Evolutionary conservation across 2,329 filamentous ascomycete genomes (phyloP).

Genomic region (Mariannaea elegans): DNA sequence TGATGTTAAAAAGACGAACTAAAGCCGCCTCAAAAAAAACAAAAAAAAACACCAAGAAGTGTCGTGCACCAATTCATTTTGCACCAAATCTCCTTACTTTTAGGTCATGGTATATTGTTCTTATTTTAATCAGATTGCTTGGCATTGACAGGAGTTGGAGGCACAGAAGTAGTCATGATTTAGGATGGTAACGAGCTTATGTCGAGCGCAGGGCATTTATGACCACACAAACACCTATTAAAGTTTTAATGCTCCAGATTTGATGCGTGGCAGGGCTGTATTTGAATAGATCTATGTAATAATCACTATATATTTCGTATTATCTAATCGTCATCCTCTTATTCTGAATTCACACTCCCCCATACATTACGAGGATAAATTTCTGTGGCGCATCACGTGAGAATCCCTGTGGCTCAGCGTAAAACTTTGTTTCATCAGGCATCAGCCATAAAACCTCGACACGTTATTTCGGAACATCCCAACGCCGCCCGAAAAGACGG

Average conservation of each 20-base stretch:
- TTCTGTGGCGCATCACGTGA: conserved; percentile 32
- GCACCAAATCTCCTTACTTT: conserved; percentile 7
- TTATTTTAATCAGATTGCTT: conserved; percentile 24
- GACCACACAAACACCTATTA: conserved; percentile 31
- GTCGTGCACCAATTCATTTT: conserved; percentile 7
- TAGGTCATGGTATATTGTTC: conserved; percentile 24
- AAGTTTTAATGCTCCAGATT: conserved; percentile 39
- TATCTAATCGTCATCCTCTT: background rate
- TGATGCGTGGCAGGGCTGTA: conserved; percentile 27
- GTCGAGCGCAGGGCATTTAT: conserved; percentile 36
- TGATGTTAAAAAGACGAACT: conserved; percentile 46
- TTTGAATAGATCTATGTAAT: conserved; percentile 33
- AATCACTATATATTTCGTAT: conserved; percentile 24
- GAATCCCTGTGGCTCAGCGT: conserved; percentile 11
- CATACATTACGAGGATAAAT: background rate
- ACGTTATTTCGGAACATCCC: conserved; percentile 24
- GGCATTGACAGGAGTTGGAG: conserved; percentile 30
- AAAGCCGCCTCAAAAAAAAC: too few species aligned
- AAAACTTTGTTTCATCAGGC: conserved; percentile 37
- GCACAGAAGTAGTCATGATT: conserved; percentile 36
- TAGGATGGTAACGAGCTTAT: conserved; percentile 40
- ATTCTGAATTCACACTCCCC: background rate
- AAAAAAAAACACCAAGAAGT: too few species aligned
- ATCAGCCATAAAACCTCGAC: conserved; percentile 23
- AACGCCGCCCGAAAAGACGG: conserved; percentile 12